Conservation (phyloP, 805 yeast species). For the Spathaspora sp. region DNA sequence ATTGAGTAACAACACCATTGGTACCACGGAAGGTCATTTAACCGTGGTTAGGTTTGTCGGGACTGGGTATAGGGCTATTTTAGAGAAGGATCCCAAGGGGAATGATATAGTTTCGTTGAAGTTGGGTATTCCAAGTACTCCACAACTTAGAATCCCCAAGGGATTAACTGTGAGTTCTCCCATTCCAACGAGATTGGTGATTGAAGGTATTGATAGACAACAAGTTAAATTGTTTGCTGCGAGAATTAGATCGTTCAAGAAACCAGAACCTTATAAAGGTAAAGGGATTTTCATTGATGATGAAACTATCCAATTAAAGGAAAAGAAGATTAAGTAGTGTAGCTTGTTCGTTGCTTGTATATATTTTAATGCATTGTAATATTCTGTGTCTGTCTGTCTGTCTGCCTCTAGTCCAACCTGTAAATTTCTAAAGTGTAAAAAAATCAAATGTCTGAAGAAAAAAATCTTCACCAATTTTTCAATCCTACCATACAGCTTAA, state of each 20-base stretch:
- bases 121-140: constrained; percentile 83
- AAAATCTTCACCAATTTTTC: not conserved
- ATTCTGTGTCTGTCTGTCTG: not conserved
- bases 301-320: constrained; percentile 88
- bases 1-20: constrained; percentile 72
- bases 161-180: constrained; percentile 76
- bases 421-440: not conserved
- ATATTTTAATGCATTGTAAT: not conserved
- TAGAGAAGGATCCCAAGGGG: constrained; percentile 53
- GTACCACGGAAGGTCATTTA: constrained; percentile 91
- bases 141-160: constrained; percentile 72
- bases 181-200: constrained; percentile 75
- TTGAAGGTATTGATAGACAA: constrained; percentile 88
- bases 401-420: not conserved
- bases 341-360: not conserved
- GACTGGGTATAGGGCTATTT: constrained; percentile 89
- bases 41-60: constrained; percentile 88
- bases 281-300: constrained; percentile 92
- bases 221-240: constrained; percentile 88
- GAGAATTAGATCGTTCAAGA: constrained; percentile 75
- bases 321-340: constrained; percentile 81
- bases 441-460: not conserved
- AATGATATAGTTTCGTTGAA: constrained; percentile 66
- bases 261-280: constrained; percentile 98
- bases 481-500: not conserved